Conservation (phyloP, 805 yeast species). For the Starmerella potacharoeniae region DNA sequence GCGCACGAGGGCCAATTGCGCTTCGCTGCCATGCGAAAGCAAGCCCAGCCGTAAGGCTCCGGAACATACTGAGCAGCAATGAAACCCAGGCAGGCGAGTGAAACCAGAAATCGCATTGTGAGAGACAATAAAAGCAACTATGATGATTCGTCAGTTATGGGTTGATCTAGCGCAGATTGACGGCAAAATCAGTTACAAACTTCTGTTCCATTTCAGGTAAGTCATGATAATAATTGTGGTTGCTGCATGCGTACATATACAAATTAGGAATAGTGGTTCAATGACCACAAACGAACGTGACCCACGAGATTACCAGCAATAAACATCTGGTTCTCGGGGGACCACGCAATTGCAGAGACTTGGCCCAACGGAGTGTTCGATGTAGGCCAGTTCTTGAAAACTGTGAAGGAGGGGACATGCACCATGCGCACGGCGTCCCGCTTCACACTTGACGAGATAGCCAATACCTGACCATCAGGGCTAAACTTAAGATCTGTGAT, state of each 20-base stretch:
- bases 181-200: too few species aligned
- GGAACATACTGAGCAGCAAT: conserved; percentile 12
- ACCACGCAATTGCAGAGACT: conserved; percentile 68
- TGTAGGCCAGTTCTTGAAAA: conserved; percentile 94
- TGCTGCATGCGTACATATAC: neutral
- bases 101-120: neutral
- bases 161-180: too few species aligned
- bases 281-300: conserved; percentile 74
- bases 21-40: conserved; percentile 11
- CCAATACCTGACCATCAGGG: conserved; percentile 79
- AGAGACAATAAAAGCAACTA: neutral
- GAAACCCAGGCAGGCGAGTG: neutral
- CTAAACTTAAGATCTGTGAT: conserved; percentile 64
- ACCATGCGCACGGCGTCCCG: conserved; percentile 78
- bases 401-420: conserved; percentile 78
- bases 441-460: conserved; percentile 73
- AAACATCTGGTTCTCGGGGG: conserved; percentile 70
- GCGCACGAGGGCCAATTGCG: conserved; percentile 16
- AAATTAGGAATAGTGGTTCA: conserved; percentile 51
- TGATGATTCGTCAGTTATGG: too few species aligned
- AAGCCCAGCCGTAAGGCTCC: conserved; percentile 21
- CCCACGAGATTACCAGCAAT: conserved; percentile 90
- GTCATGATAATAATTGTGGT: too few species aligned
- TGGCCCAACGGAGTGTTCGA: conserved; percentile 93
- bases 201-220: too few species aligned